phyloP scores from a whole-genome alignment of 2,329 filamentous ascomycete species.

The Pseudomassariella vexata region DNA sequence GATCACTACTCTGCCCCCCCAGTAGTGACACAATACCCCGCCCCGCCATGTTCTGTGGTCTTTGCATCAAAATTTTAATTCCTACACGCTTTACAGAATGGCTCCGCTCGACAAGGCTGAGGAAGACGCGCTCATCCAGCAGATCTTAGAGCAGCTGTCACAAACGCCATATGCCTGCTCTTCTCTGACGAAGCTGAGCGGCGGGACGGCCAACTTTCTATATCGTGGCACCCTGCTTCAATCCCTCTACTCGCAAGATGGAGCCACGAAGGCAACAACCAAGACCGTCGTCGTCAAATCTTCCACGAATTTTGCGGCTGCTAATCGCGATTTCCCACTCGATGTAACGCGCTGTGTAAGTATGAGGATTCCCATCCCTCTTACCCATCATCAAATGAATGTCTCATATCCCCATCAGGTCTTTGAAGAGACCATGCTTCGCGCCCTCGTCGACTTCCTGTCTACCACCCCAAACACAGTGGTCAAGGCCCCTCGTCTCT shows the following conservation, averaged over 20 bases:
- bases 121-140: slow-evolving; percentile 9
- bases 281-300: slow-evolving; percentile 31
- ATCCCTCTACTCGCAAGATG: slow-evolving; percentile 15
- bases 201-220: slow-evolving; percentile 34
- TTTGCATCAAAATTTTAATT: background rate
- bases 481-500: slow-evolving; percentile 26
- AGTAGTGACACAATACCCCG: no score
- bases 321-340: slow-evolving; percentile 28
- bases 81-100: slow-evolving; percentile 9
- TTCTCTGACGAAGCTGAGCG: slow-evolving; percentile 25
- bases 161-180: slow-evolving; percentile 28
- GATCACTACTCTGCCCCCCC: no score
- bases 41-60: no score
- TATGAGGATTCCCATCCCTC: no score
- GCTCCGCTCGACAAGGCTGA: slow-evolving; percentile 9
- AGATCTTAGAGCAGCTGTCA: slow-evolving; percentile 13
- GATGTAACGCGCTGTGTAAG: slow-evolving; percentile 27
- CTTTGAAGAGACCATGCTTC: slow-evolving; percentile 26
- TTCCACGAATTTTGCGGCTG: slow-evolving; percentile 24
- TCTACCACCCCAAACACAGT: slow-evolving; percentile 9
- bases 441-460: slow-evolving; percentile 15
- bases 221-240: slow-evolving; percentile 28
- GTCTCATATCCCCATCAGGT: no score
- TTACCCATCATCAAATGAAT: no score
- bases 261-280: slow-evolving; percentile 18